phyloP scores from a whole-genome alignment of 1,284 basidiomycete genomes.

The Chalciporus piperatoides region DNA sequence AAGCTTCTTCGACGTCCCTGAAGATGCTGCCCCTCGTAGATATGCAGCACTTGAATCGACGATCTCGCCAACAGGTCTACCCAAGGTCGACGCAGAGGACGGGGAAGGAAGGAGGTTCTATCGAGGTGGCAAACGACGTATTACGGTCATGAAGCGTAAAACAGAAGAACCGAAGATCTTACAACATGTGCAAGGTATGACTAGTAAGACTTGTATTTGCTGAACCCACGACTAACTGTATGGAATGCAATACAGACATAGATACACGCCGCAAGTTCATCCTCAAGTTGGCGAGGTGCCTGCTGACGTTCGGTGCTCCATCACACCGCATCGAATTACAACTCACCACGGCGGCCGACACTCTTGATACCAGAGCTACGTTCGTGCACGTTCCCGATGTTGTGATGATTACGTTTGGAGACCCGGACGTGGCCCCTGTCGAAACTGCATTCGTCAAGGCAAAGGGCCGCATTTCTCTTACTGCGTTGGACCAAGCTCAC shows the following conservation, averaged over 20 bases:
- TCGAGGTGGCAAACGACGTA: slow-evolving; percentile 28
- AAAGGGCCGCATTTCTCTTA: slow-evolving; percentile 68
- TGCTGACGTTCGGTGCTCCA: slow-evolving; percentile 80
- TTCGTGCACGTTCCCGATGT: slow-evolving; percentile 81
- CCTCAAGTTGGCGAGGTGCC: slow-evolving; percentile 74
- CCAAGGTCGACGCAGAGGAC: slow-evolving; percentile 5
- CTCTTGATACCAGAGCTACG: slow-evolving; percentile 58
- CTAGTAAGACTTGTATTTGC: not conserved
- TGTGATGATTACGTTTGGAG: slow-evolving; percentile 74
- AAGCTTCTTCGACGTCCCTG: slow-evolving; percentile 21
- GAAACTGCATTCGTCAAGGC: slow-evolving; percentile 79
- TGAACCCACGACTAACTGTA: not conserved
- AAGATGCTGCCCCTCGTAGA: slow-evolving; percentile 16
- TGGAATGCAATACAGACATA: slow-evolving; percentile 44
- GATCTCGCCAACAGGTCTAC: not conserved
- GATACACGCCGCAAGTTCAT: slow-evolving; percentile 71
- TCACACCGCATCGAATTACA: slow-evolving; percentile 86
- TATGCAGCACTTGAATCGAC: slow-evolving; percentile 15
- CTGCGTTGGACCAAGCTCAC: slow-evolving; percentile 70
- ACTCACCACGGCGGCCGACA: slow-evolving; percentile 52
- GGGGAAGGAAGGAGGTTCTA: slow-evolving; percentile 29
- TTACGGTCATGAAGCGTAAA: slow-evolving; percentile 23
- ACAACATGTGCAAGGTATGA: slow-evolving; percentile 35
- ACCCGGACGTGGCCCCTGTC: slow-evolving; percentile 53
- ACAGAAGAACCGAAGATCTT: slow-evolving; percentile 24